Evolutionary conservation across 306 rosid species (phyloP).

Genomic region (Glycine latifolia): DNA sequence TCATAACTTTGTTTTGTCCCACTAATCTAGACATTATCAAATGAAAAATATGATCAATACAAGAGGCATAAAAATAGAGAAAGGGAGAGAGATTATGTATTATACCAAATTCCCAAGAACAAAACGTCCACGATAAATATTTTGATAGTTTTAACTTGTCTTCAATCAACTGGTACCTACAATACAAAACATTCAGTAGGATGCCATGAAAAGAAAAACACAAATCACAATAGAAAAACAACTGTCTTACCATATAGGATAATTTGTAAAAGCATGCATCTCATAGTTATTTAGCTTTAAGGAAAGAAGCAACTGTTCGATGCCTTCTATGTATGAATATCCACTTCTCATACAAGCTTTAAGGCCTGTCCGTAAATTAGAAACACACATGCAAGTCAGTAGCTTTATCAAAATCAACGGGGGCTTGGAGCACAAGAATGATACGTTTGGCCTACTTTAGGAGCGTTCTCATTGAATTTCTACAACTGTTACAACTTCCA

Average conservation of each 20-base stretch:
- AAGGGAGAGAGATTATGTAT: constrained; percentile 9
- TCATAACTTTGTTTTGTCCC: constrained; percentile 1
- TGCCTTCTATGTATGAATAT: constrained; percentile 76
- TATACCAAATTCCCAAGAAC: constrained; percentile 76
- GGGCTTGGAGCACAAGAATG: constrained; percentile 12
- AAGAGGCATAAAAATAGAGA: constrained; percentile 17
- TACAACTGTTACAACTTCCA: too few species aligned
- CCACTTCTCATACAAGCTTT: constrained; percentile 80
- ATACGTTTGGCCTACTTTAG: constrained; percentile 1
- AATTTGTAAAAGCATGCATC: constrained; percentile 97
- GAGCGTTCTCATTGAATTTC: constrained; percentile 24
- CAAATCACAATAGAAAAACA: constrained; percentile 36
- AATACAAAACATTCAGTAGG: constrained; percentile 40
- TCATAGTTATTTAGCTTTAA: constrained; percentile 76
- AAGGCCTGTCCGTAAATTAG: constrained; percentile 67
- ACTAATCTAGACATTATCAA: constrained; percentile 28
- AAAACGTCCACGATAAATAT: constrained; percentile 95
- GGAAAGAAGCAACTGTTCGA: constrained; percentile 76
- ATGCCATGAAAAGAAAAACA: constrained; percentile 27
- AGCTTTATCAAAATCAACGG: constrained; percentile 33
- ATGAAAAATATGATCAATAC: constrained; percentile 20
- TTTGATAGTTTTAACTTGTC: constrained; percentile 74
- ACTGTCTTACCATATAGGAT: constrained; percentile 79
- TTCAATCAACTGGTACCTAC: constrained; percentile 89
- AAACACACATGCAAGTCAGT: constrained; percentile 38